These are phyloP conservation scores for Pestalotiopsis sp. DNA, from an alignment of 2,329 filamentous ascomycete species.

Conservation along the genomic window DNA sequence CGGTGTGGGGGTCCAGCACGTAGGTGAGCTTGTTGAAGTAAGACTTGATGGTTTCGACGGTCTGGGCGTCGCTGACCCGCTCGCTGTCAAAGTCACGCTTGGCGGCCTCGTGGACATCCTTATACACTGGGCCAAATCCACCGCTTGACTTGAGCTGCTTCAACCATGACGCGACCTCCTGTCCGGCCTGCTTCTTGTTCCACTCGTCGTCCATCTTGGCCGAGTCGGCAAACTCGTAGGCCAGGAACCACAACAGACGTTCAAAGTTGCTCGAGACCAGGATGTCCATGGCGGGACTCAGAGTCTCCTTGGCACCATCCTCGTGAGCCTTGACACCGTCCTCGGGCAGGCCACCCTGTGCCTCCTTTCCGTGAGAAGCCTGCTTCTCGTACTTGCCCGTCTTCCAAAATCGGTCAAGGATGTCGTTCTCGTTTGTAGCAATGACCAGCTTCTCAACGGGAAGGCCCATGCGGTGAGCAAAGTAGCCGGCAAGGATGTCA, in stretches of 20 bases:
- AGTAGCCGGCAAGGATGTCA: slow-evolving; percentile 91
- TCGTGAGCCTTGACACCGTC: slow-evolving; percentile 66
- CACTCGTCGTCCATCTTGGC: slow-evolving; percentile 65
- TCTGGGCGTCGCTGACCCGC: slow-evolving; percentile 66
- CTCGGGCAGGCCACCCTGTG: slow-evolving; percentile 64
- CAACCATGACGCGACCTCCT: slow-evolving; percentile 79
- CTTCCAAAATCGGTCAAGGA: slow-evolving; percentile 93
- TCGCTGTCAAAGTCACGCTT: slow-evolving; percentile 81
- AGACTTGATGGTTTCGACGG: slow-evolving; percentile 64
- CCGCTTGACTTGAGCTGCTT: slow-evolving; percentile 77
- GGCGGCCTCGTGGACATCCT: slow-evolving; percentile 71
- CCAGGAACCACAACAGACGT: slow-evolving; percentile 89
- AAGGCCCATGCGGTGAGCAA: slow-evolving; percentile 87
- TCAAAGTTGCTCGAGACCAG: slow-evolving; percentile 97
- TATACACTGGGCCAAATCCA: slow-evolving; percentile 77
- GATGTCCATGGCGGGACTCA: slow-evolving; percentile 97
- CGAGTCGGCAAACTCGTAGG: slow-evolving; percentile 67
- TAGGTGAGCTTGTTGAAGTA: slow-evolving; percentile 60
- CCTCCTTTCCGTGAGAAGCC: slow-evolving; percentile 57
- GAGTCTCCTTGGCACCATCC: slow-evolving; percentile 84
- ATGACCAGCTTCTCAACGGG: slow-evolving; percentile 87
- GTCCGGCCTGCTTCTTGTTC: slow-evolving; percentile 70
- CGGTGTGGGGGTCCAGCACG: slow-evolving; percentile 89
- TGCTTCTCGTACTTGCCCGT: slow-evolving; percentile 89
- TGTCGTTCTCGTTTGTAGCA: slow-evolving; percentile 97